Conservation (phyloP, 176 grass and related monocot species). For the Eleusine coracana region DNA sequence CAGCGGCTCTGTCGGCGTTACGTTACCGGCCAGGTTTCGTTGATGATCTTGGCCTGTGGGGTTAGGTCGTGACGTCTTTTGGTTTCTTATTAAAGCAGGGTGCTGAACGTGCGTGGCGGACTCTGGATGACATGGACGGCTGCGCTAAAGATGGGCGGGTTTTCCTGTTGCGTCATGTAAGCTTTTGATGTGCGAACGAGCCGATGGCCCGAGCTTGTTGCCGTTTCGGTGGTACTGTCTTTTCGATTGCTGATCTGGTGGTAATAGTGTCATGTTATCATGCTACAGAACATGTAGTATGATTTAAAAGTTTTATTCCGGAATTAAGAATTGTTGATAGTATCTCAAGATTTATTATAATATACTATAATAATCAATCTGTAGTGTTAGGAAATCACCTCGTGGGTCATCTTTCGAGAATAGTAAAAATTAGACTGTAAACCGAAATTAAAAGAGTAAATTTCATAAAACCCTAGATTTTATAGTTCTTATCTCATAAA, state of each 20-base stretch:
- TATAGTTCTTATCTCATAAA: too few relatives aligned
- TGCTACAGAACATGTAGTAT: too few relatives aligned
- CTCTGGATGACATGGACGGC: background rate
- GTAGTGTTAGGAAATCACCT: too few relatives aligned
- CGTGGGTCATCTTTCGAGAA: too few relatives aligned
- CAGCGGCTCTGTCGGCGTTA: background rate
- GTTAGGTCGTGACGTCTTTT: background rate
- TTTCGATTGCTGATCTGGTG: background rate
- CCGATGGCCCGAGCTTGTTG: background rate
- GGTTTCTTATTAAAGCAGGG: background rate
- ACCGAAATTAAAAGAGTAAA: too few relatives aligned
- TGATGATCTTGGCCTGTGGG: background rate
- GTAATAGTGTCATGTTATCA: too few relatives aligned
- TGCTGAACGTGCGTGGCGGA: background rate
- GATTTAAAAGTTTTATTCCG: too few relatives aligned
- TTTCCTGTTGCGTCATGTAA: background rate
- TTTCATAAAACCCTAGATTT: too few relatives aligned
- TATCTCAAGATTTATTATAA: too few relatives aligned
- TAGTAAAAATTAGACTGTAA: too few relatives aligned
- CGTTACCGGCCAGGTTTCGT: background rate
- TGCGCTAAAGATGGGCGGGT: background rate
- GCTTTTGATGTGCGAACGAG: background rate
- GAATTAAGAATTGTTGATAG: too few relatives aligned
- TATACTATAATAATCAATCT: too few relatives aligned
- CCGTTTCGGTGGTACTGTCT: background rate